phyloP scores from a whole-genome alignment of 805 yeast species.

The Starmerella asiatica region DNA sequence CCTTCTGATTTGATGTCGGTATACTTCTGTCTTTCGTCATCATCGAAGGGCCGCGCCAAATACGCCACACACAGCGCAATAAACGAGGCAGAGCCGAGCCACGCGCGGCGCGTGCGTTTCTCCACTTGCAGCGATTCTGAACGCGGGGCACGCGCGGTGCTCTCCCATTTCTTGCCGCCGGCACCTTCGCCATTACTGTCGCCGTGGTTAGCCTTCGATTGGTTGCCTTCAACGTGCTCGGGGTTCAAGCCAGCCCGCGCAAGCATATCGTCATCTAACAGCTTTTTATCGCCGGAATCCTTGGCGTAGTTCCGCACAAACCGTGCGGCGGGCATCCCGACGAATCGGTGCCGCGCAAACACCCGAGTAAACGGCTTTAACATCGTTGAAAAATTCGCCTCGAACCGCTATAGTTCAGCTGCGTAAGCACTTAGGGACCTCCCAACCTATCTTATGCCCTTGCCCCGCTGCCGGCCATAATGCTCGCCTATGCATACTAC shows the following conservation, averaged over 20 bases:
- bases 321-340: not conserved
- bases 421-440: no score
- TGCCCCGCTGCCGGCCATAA: no score
- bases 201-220: slow-evolving; percentile 14
- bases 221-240: slow-evolving; percentile 25
- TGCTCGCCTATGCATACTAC: no score
- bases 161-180: slow-evolving; percentile 36
- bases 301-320: slow-evolving; percentile 1
- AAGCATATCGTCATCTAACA: slow-evolving; percentile 68
- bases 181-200: slow-evolving; percentile 11
- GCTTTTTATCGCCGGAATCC: slow-evolving; percentile 18
- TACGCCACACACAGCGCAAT: slow-evolving; percentile 53
- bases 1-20: slow-evolving; percentile 51
- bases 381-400: not conserved
- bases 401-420: no score
- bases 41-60: slow-evolving; percentile 76
- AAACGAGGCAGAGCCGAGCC: slow-evolving; percentile 15
- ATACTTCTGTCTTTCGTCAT: slow-evolving; percentile 51
- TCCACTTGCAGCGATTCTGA: slow-evolving; percentile 27
- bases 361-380: not conserved
- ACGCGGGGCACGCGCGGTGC: slow-evolving; percentile 33
- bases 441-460: no score
- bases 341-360: not conserved
- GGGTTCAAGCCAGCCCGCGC: slow-evolving; percentile 72
- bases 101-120: slow-evolving; percentile 68